Evolutionary conservation across 1,284 basidiomycete species (phyloP).

Genomic region (Agaricales sp.): DNA sequence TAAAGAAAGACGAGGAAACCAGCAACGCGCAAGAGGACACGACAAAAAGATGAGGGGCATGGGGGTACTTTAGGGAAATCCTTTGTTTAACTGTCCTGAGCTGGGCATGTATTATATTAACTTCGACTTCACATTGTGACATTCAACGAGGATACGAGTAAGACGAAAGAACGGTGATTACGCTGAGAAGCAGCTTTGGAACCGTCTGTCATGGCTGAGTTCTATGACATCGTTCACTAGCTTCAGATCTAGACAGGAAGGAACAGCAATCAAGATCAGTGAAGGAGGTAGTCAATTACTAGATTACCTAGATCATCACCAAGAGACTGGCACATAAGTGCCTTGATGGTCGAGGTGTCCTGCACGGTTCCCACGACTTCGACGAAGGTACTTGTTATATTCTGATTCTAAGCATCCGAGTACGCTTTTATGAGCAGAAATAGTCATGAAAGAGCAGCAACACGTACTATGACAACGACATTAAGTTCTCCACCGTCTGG

Average conservation of each 20-base stretch:
- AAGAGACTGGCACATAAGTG: conserved; percentile 50
- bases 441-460: conserved; percentile 13
- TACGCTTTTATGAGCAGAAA: conserved; percentile 22
- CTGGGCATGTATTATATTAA: no score
- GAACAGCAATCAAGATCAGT: conserved; percentile 6
- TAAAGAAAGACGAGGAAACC: conserved; percentile 53
- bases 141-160: no score
- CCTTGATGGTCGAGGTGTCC: conserved; percentile 51
- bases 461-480: conserved; percentile 39
- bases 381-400: conserved; percentile 35
- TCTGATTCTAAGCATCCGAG: conserved; percentile 34
- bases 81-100: no score
- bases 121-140: no score
- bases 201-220: conserved; percentile 52
- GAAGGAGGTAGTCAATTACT: background rate
- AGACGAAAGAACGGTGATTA: conserved; percentile 13
- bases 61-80: conserved; percentile 27
- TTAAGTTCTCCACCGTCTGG: conserved; percentile 66
- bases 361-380: conserved; percentile 70
- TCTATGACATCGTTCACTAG: conserved; percentile 57
- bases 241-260: conserved; percentile 41
- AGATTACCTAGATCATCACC: conserved; percentile 58
- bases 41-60: conserved; percentile 66
- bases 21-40: conserved; percentile 57
- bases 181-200: conserved; percentile 35